Evolutionary conservation across 768 basidiomycete species (phyloP).

Genomic region (Boletus fagicola): DNA sequence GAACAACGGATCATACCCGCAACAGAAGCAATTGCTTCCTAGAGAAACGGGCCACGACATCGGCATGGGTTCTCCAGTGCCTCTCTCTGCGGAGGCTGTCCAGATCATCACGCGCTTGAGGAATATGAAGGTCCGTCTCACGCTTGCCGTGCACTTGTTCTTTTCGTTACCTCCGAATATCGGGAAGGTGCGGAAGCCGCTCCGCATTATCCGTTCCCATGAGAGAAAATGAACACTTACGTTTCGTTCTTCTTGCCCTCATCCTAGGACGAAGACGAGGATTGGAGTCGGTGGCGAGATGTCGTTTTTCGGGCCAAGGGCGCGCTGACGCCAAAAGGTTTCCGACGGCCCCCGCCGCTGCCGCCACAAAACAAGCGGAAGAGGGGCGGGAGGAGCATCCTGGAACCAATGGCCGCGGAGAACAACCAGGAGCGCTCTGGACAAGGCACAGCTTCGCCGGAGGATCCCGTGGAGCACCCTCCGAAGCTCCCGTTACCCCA

Average conservation of each 20-base stretch:
- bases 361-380: constrained; percentile 61
- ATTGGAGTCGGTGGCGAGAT: constrained; percentile 87
- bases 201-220: background rate
- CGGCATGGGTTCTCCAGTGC: constrained; percentile 83
- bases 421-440: background rate
- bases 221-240: constrained; percentile 1
- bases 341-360: constrained; percentile 35
- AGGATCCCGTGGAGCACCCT: background rate
- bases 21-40: constrained; percentile 56
- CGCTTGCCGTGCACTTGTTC: background rate
- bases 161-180: background rate
- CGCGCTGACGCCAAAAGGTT: constrained; percentile 40
- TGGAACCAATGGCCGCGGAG: constrained; percentile 10
- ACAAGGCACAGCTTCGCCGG: background rate
- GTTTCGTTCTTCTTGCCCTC: background rate
- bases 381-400: constrained; percentile 46
- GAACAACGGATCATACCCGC: background rate
- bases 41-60: constrained; percentile 86
- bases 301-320: constrained; percentile 78
- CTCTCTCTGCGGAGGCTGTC: constrained; percentile 73
- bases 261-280: constrained; percentile 76
- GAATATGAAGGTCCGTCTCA: constrained; percentile 68
- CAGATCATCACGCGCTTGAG: constrained; percentile 74
- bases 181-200: background rate
- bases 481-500: background rate